Evolutionary conservation across 106 monocot species (phyloP), one percentile per base, ranked within the genome.

Genomic region (Amphibolis antarctica): DNA sequence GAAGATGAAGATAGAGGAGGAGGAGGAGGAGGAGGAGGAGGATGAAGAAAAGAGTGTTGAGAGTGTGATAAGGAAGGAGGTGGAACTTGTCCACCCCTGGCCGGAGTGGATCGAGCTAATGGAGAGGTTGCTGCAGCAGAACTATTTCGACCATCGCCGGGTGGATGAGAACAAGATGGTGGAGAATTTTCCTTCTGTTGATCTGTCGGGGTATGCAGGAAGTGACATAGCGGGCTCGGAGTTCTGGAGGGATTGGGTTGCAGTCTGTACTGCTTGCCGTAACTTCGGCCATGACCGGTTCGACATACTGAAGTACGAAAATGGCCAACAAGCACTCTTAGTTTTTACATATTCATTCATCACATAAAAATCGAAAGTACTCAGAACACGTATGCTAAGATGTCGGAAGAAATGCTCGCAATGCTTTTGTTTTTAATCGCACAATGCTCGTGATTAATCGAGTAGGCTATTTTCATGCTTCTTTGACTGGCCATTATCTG

Each of bases 31-130:
- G 11, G 10, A 13, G 55, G 26, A 26, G 6, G 26, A 22, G 44
- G 53, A 66, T 3, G 42, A 28, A 17, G 36, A 17, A 42, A 36
- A n/a, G 17, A 26, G 26, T 1, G 1, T 27, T 24, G 15, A 14
- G 22, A 26, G 24, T 11, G 62, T 48, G 55, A 46, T 75, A 21
- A 28, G 0, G 15, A 49, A 54, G 28, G 26, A 45, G 56, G 75
- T 98, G 68, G 87, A 98, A 73, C 29, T 98, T 65, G 96, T 82
- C 5, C 96, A 98, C 63, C 96, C 96, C 10, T 98, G 96, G 96
- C 84, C 90, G 0, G 96, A 98, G 79, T 88, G 96, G 96, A 90
- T 96, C 42, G 90, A 90, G 73, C 67, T 96, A 0, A 85, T 88
- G 82, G 91, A 87, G 72, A 61, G 84, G 59, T 70, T 98, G 4